These are phyloP conservation scores for Oryza officinalis DNA, from an alignment of 176 grass and related monocot species.

Conservation along the genomic window DNA sequence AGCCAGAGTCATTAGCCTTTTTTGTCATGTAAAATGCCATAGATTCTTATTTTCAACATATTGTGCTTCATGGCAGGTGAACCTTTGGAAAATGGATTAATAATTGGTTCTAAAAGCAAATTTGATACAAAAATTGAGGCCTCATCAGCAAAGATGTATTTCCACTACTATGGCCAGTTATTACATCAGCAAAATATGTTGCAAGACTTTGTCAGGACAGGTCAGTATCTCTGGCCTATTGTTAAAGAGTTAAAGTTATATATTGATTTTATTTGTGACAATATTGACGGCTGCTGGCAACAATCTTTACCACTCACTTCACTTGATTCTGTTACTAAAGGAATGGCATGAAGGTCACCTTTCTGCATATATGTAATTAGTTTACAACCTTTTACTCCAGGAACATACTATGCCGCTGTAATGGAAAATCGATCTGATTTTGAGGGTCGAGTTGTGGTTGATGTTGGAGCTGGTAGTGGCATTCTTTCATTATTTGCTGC, in stretches of 20 bases:
- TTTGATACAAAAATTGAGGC: constrained; percentile 99
- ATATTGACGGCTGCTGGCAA: not conserved
- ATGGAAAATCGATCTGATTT: constrained; percentile 92
- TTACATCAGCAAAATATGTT: constrained; percentile 99
- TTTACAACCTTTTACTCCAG: constrained; percentile 45
- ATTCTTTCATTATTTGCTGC: constrained; percentile 99
- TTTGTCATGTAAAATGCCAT: not conserved
- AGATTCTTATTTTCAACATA: constrained; percentile 20
- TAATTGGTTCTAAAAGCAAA: constrained; percentile 72
- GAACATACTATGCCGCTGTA: constrained; percentile 98
- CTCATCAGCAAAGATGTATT: constrained; percentile 98
- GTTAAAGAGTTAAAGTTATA: not conserved
- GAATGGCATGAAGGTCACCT: constrained; percentile 7
- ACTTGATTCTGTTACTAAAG: not conserved
- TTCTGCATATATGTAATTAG: constrained; percentile 18
- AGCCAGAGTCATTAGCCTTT: not conserved
- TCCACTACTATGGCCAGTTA: constrained; percentile 97
- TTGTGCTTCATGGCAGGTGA: constrained; percentile 51
- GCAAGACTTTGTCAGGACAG: constrained; percentile 99
- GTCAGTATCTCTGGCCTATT: constrained; percentile 42
- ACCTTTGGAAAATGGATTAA: constrained; percentile 77
- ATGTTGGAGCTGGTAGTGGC: constrained; percentile 99
- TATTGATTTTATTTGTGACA: not conserved
- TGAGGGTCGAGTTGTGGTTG: constrained; percentile 87
- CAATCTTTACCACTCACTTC: constrained; percentile 12